Conservation (phyloP, 2,329 filamentous ascomycete genomes). For the Didymella exigua region DNA sequence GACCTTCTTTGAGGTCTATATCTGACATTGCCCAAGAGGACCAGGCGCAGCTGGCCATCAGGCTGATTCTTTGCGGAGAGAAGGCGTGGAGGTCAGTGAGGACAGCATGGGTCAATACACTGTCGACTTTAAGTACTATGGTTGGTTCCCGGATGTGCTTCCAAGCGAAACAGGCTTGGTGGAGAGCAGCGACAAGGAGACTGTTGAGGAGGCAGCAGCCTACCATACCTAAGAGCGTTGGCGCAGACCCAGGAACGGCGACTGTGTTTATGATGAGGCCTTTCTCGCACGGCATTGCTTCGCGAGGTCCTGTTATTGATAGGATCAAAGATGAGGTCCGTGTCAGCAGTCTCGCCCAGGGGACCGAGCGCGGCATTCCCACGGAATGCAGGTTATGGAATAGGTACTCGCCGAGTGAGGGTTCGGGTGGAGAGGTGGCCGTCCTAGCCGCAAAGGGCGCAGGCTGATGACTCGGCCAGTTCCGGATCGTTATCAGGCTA, state of each 20-base stretch:
- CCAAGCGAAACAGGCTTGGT: constrained; percentile 53
- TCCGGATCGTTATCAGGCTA: constrained; percentile 36
- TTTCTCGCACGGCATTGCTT: constrained; percentile 16
- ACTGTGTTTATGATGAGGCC: constrained; percentile 1
- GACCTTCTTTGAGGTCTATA: constrained; percentile 8
- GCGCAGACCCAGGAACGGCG: constrained; percentile 1
- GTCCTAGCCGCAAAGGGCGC: constrained; percentile 28
- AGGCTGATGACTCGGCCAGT: constrained; percentile 27
- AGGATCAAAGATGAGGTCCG: not conserved
- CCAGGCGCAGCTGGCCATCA: constrained; percentile 54
- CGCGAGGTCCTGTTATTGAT: constrained; percentile 9
- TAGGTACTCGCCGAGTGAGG: constrained; percentile 19
- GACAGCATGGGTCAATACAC: constrained; percentile 55
- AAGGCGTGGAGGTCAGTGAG: constrained; percentile 55
- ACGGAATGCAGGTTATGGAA: constrained; percentile 14
- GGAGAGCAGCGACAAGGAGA: constrained; percentile 42
- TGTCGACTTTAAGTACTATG: constrained; percentile 54
- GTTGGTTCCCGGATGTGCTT: constrained; percentile 59
- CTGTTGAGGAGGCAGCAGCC: constrained; percentile 37
- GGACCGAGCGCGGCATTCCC: constrained; percentile 10
- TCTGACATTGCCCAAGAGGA: constrained; percentile 46
- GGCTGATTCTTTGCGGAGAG: constrained; percentile 52
- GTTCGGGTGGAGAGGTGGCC: constrained; percentile 17
- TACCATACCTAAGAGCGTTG: constrained; percentile 39
- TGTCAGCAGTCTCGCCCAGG: constrained; percentile 18